These are phyloP conservation scores for Kwoniella shivajii DNA, from an alignment of 1,284 basidiomycete genomes.

Conservation along the genomic window DNA sequence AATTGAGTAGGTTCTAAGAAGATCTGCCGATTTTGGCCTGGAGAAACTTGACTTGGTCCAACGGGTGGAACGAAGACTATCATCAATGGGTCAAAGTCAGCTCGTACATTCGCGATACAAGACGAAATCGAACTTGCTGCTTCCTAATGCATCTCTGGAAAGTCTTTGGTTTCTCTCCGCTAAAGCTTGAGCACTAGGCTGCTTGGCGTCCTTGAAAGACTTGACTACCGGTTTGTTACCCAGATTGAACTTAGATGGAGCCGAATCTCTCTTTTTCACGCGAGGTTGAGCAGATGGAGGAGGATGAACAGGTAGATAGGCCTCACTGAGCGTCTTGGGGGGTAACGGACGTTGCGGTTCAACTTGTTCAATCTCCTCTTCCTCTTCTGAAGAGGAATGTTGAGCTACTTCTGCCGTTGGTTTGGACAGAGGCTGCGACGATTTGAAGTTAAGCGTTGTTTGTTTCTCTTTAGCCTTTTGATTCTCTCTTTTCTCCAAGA, in stretches of 20 bases:
- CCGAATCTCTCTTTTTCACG: background rate
- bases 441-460: background rate
- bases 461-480: slow-evolving; percentile 1
- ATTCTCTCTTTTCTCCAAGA: slow-evolving; percentile 7
- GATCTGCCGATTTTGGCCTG: background rate
- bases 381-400: too few relatives aligned
- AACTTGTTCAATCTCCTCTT: background rate
- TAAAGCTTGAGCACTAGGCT: slow-evolving; percentile 1
- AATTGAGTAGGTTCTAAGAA: background rate
- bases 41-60: background rate
- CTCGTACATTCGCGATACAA: background rate
- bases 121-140: slow-evolving; percentile 1
- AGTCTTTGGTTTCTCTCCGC: background rate
- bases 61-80: background rate
- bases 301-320: background rate
- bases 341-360: background rate
- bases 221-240: background rate
- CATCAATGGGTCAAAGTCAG: background rate
- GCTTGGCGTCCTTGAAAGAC: background rate
- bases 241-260: slow-evolving; percentile 2
- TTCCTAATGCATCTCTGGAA: slow-evolving; percentile 1
- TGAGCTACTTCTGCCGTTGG: background rate
- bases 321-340: background rate
- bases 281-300: background rate
- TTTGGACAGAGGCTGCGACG: background rate